Evolutionary conservation across 352 stramenopile genomes (phyloP).

Genomic region (Detonula confervacea): DNA sequence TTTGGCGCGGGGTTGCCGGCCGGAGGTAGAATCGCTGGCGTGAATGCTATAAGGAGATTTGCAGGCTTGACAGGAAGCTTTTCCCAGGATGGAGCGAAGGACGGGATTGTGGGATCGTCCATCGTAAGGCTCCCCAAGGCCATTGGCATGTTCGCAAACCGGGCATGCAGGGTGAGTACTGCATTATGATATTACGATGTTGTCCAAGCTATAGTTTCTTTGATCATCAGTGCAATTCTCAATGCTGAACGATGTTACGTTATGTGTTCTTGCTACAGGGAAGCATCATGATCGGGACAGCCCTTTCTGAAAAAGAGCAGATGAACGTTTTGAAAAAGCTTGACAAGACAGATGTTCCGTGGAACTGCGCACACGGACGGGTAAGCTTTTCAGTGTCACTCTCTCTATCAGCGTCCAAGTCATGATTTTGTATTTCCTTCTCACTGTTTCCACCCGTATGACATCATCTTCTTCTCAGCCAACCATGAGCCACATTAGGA

Average conservation of each 20-base stretch:
- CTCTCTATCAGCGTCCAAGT: background rate
- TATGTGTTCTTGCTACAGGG: no score
- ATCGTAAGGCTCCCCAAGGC: conserved; percentile 92
- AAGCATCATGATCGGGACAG: conserved; percentile 97
- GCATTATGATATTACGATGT: no score
- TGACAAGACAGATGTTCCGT: conserved; percentile 89
- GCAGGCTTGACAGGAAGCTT: conserved; percentile 57
- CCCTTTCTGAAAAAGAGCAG: conserved; percentile 92
- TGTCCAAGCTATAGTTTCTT: no score
- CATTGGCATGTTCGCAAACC: conserved; percentile 95
- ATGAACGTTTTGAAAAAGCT: conserved; percentile 91
- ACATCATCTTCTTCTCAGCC: conserved; percentile 35
- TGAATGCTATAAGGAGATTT: conserved; percentile 79
- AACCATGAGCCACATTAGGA: conserved; percentile 74
- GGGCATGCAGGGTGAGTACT: conserved; percentile 89
- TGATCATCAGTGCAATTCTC: no score
- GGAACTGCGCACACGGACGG: conserved; percentile 89
- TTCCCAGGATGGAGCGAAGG: conserved; percentile 12
- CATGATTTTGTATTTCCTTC: background rate
- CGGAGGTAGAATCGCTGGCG: conserved; percentile 67
- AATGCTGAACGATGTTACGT: no score
- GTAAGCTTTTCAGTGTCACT: conserved; percentile 15
- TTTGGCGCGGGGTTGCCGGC: conserved; percentile 74
- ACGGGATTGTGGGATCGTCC: conserved; percentile 34
- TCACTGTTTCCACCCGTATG: background rate